A percentile compares a stretch with the other conserved stretches of the same genome.
Evolutionary conservation across 73 alveolate genomes (phyloP).

Genomic region (Paramecium pentaurelia): DNA sequence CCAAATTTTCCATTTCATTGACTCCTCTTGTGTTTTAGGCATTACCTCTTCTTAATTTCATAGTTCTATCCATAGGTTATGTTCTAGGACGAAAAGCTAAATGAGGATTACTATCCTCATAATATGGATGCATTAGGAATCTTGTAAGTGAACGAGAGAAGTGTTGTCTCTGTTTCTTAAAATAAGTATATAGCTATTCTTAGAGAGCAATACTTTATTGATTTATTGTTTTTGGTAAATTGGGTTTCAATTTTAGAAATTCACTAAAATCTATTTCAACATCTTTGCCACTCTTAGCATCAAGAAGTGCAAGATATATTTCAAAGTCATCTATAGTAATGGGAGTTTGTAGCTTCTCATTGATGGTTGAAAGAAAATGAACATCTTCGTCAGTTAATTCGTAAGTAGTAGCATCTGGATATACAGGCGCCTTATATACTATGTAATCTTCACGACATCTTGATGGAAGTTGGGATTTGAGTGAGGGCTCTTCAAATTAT

Average conservation of each 20-base stretch:
- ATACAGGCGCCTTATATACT: background rate
- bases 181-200: background rate
- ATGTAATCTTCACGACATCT: constrained; percentile 14
- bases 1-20: constrained; percentile 5
- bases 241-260: background rate
- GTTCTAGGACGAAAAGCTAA: constrained; percentile 34
- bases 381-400: constrained; percentile 7
- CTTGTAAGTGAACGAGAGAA: background rate
- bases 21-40: constrained; percentile 2
- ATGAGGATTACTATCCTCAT: constrained; percentile 25
- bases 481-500: background rate
- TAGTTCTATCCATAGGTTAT: background rate
- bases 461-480: background rate
- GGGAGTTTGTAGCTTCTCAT: background rate
- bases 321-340: constrained; percentile 1
- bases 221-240: background rate
- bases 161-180: background rate
- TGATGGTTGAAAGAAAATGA: background rate
- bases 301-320: background rate
- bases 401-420: constrained; percentile 12
- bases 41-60: background rate
- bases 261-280: background rate
- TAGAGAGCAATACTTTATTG: background rate
- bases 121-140: constrained; percentile 19
- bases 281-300: constrained; percentile 39